phyloP scores from a whole-genome alignment of 495 filamentous ascomycete species.

The Alectoria sarmentosa region DNA sequence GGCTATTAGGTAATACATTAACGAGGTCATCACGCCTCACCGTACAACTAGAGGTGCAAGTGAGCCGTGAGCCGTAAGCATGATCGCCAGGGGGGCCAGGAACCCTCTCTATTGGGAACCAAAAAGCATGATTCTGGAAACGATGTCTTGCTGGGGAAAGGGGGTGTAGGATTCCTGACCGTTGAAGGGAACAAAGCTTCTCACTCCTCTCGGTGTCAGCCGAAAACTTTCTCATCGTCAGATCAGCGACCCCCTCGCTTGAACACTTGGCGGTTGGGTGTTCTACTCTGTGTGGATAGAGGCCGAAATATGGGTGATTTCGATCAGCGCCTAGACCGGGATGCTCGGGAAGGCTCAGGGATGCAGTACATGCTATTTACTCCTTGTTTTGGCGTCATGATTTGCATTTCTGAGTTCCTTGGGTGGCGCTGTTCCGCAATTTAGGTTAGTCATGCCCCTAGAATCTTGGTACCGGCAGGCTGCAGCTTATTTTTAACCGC shows the following conservation, averaged over 20 bases:
- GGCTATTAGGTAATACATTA: too few relatives aligned
- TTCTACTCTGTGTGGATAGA: background rate
- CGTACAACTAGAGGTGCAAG: too few relatives aligned
- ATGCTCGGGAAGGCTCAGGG: background rate
- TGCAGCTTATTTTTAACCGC: background rate
- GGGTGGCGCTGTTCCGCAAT: background rate
- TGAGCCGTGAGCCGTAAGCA: too few relatives aligned
- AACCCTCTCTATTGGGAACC: too few relatives aligned
- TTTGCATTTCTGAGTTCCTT: background rate
- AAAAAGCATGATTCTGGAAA: too few relatives aligned
- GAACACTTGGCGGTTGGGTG: background rate
- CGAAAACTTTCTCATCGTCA: background rate
- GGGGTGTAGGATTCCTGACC: background rate
- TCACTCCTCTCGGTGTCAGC: background rate
- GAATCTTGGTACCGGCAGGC: background rate
- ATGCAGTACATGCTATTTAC: background rate
- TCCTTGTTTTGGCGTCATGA: too few relatives aligned
- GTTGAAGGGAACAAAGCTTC: background rate
- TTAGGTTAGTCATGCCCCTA: background rate
- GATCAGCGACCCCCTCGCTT: background rate
- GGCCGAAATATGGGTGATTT: background rate
- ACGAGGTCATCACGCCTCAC: too few relatives aligned
- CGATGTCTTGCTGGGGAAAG: background rate
- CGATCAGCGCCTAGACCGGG: background rate
- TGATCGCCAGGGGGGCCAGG: too few relatives aligned